These are phyloP conservation scores for Claviceps capensis DNA, from an alignment of 2,329 filamentous ascomycete genomes.

Conservation along the genomic window DNA sequence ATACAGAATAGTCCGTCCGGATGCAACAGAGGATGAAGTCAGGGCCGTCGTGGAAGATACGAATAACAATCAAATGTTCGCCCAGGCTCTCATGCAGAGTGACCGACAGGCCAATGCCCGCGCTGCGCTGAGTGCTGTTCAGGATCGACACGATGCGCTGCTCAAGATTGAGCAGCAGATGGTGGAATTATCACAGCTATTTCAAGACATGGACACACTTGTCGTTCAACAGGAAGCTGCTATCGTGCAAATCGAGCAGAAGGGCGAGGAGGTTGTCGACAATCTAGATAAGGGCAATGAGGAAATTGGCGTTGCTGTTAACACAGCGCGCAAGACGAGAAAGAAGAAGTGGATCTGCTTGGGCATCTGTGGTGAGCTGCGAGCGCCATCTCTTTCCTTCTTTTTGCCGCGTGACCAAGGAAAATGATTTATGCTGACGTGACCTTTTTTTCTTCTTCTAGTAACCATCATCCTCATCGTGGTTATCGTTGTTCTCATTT, in stretches of 20 bases:
- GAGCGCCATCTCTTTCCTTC: conserved; percentile 10
- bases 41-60: conserved; percentile 56
- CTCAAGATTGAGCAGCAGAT: conserved; percentile 87
- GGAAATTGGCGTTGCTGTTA: conserved; percentile 69
- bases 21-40: conserved; percentile 68
- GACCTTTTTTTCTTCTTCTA: conserved; percentile 12
- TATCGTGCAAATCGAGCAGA: conserved; percentile 70
- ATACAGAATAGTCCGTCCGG: conserved; percentile 76
- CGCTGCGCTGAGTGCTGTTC: conserved; percentile 64
- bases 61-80: conserved; percentile 77
- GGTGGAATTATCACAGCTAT: conserved; percentile 73
- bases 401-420: background rate
- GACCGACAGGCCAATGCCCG: conserved; percentile 71
- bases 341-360: conserved; percentile 98
- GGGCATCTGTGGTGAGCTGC: conserved; percentile 46
- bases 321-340: conserved; percentile 64
- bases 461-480: conserved; percentile 40
- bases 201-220: conserved; percentile 77
- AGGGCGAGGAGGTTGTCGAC: conserved; percentile 71
- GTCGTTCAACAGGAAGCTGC: conserved; percentile 76
- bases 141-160: conserved; percentile 72
- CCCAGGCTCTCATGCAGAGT: conserved; percentile 70
- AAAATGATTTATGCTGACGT: background rate
- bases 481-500: conserved; percentile 36
- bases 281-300: conserved; percentile 77